phyloP scores from a whole-genome alignment of 352 stramenopile genomes.

The Globisporangium heterothallicum region DNA sequence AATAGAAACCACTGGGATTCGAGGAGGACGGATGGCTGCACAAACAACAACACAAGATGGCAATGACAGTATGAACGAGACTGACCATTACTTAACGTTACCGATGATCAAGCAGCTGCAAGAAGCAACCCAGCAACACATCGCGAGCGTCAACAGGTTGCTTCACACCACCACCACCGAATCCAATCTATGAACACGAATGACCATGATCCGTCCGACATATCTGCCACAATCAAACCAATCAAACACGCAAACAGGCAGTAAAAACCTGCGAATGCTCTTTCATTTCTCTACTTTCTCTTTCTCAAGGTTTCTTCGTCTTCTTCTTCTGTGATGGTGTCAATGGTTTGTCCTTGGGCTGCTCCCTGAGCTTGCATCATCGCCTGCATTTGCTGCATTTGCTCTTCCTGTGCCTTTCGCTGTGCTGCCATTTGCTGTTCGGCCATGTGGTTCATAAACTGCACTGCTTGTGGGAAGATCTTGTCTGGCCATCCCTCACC shows the following conservation, averaged over 20 bases:
- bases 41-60: neutral
- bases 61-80: neutral
- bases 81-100: slow-evolving; percentile 22
- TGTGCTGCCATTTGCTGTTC: slow-evolving; percentile 83
- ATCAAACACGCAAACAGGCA: neutral
- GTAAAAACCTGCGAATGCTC: too few species aligned
- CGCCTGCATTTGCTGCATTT: slow-evolving; percentile 71
- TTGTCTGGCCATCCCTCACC: slow-evolving; percentile 82
- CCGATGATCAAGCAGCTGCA: slow-evolving; percentile 37
- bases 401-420: slow-evolving; percentile 60
- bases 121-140: slow-evolving; percentile 44
- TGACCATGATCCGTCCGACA: too few species aligned
- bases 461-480: slow-evolving; percentile 84
- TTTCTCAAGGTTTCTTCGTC: slow-evolving; percentile 48
- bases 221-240: neutral
- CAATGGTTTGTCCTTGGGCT: slow-evolving; percentile 36
- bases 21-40: too few species aligned
- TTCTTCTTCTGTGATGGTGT: too few species aligned
- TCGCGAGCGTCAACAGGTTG: slow-evolving; percentile 32
- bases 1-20: too few species aligned
- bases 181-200: slow-evolving; percentile 8
- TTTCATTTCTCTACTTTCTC: slow-evolving; percentile 42
- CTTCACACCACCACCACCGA: slow-evolving; percentile 15
- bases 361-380: slow-evolving; percentile 50
- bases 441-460: slow-evolving; percentile 86